A percentile compares a stretch with the other conserved stretches of the same genome.
Conservation (phyloP, 345 rosid genomes). For the Salix brachista region DNA sequence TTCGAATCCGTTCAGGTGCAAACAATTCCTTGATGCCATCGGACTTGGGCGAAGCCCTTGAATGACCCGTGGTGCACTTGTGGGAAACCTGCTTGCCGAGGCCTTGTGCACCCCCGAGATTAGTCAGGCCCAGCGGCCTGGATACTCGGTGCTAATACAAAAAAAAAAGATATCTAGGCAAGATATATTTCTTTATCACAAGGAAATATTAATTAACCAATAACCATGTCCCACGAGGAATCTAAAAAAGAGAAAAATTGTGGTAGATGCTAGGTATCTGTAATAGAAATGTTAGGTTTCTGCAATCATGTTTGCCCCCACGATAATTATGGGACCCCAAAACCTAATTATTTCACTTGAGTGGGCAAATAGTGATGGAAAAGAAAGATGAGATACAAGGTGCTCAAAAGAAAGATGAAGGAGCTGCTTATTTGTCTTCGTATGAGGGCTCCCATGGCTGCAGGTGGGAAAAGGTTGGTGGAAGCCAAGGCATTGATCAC, state of each 20-base stretch:
- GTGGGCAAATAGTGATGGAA: background rate
- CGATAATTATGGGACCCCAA: background rate
- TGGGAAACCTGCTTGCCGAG: too few species aligned
- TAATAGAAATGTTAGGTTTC: too few species aligned
- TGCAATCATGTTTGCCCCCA: background rate
- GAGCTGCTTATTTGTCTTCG: background rate
- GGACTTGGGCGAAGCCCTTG: too few species aligned
- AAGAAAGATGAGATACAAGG: background rate
- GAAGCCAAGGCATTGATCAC: background rate
- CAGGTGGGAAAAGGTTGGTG: background rate
- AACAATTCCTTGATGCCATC: too few species aligned
- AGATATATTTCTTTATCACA: background rate
- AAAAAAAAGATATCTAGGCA: too few species aligned
- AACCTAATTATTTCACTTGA: slow-evolving; percentile 7
- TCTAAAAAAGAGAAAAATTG: background rate
- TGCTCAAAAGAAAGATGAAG: too few species aligned
- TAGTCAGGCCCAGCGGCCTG: too few species aligned
- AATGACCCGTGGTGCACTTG: too few species aligned
- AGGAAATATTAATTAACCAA: background rate
- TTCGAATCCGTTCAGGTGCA: too few species aligned
- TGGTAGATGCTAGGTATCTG: background rate
- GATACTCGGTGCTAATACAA: too few species aligned
- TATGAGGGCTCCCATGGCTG: background rate
- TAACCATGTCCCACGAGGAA: background rate
- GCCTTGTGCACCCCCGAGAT: too few species aligned